Conservation (phyloP, 371 early-diverging fungal species). For the Catenaria anguillulae region DNA sequence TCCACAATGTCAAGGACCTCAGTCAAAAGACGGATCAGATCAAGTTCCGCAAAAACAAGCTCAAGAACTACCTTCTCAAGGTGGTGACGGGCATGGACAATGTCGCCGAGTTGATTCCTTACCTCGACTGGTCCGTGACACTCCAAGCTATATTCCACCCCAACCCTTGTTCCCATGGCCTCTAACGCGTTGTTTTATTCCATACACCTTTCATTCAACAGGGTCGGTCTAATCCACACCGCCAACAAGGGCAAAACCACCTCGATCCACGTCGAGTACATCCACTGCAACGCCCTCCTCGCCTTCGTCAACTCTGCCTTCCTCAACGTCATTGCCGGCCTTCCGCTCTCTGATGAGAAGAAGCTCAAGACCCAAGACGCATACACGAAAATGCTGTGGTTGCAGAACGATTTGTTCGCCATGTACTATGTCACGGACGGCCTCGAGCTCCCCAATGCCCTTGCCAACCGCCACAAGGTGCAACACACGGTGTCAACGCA, state of each 20-base stretch:
- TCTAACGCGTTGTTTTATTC: too few species aligned
- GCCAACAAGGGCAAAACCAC: conserved; percentile 43
- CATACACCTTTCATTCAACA: too few species aligned
- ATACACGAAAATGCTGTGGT: conserved; percentile 71
- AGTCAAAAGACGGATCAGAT: conserved; percentile 48
- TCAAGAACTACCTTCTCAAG: conserved; percentile 52
- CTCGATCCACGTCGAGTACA: conserved; percentile 65
- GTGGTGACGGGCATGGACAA: conserved; percentile 59
- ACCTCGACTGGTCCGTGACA: conserved; percentile 20
- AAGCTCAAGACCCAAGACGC: conserved; percentile 46
- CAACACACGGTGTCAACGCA: background rate
- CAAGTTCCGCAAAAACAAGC: conserved; percentile 64
- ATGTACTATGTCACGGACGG: conserved; percentile 54
- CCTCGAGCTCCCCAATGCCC: background rate
- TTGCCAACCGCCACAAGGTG: background rate
- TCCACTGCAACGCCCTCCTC: conserved; percentile 62
- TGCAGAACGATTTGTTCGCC: conserved; percentile 74
- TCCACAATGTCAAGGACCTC: conserved; percentile 24
- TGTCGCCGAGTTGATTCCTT: conserved; percentile 49
- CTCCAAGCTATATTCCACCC: too few species aligned
- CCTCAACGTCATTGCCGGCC: conserved; percentile 40
- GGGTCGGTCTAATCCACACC: conserved; percentile 3
- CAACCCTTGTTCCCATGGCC: too few species aligned
- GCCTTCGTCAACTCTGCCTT: conserved; percentile 52
- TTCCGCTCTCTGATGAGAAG: conserved; percentile 36